Evolutionary conservation across 768 basidiomycete genomes (phyloP), one percentile per base, ranked within the genome.

Genomic region (Zangia roseola): DNA sequence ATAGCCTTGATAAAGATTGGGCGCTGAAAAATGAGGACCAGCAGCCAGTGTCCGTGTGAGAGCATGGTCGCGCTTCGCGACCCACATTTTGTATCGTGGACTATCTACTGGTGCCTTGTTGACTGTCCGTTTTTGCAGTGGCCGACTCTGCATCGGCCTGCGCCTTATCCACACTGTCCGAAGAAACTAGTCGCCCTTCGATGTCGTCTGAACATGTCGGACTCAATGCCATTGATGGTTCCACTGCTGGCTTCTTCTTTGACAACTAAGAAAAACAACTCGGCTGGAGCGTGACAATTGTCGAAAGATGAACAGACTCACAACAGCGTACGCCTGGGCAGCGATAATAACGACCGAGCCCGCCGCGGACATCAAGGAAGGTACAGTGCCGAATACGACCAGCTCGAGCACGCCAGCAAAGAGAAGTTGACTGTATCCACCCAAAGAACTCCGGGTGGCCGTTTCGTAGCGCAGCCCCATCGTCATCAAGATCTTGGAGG

Each of bases 371-470:
- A 86, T 68, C 2, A 72, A 54, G 1, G 85, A 77, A 0, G 87
- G 88, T 6, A 71, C 62, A 1, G 75, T 75, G 38, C 80, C 72
- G 64, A 91, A 88, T 56, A 87, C 76, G 35, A 85, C 53, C 5
- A 79, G 71, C 62, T 93, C 86, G 10, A 90, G 70, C 14, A 82
- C 61, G 3, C 77, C 71, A 0, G 87, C 82, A 59, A 84, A 91
- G n/a, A 89, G 71, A 31, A 91, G 76, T 61, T 80, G 77, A 5
- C 73, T 69, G 57, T 85, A 90, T 5, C 85, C 65, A 0, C 79
- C 84, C 56, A 89, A 69, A 1, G 82, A 71, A 0, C 82, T 84
- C 35, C 85, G 68, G 0, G 81, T 79, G 0, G 82, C 86, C 7
- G 81, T 80, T 61, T 88, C 85, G 2, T 78, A 75, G 47, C 82